phyloP scores from a whole-genome alignment of 1,284 basidiomycete genomes.

The Entoloma clypeatum region DNA sequence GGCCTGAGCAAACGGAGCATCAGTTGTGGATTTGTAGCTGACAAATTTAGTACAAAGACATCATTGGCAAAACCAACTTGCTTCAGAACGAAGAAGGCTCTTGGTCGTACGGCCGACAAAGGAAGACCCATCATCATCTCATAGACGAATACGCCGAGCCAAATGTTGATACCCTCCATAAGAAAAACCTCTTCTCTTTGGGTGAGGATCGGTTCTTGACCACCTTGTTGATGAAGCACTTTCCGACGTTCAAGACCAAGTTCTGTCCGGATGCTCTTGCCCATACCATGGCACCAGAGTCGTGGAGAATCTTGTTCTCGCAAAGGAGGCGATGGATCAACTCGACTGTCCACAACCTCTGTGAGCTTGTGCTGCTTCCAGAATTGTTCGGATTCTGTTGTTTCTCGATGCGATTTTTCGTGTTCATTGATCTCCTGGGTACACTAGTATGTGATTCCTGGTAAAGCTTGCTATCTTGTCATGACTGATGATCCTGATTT shows the following conservation, averaged over 20 bases:
- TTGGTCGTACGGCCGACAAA: slow-evolving; percentile 95
- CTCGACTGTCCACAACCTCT: slow-evolving; percentile 95
- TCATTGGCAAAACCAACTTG: no score
- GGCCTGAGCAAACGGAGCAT: no score
- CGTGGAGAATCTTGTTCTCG: slow-evolving; percentile 84
- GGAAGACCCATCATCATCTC: slow-evolving; percentile 94
- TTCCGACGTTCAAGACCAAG: slow-evolving; percentile 95
- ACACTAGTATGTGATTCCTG: slow-evolving; percentile 62
- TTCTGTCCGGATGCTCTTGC: slow-evolving; percentile 88
- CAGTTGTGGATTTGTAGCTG: no score
- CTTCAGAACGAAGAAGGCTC: slow-evolving; percentile 89
- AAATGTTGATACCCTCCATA: slow-evolving; percentile 87
- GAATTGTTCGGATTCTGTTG: slow-evolving; percentile 96
- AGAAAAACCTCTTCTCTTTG: slow-evolving; percentile 95
- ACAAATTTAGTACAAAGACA: no score
- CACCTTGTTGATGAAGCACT: slow-evolving; percentile 93
- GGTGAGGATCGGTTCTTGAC: slow-evolving; percentile 98
- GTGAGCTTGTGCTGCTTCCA: slow-evolving; percentile 86
- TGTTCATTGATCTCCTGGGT: slow-evolving; percentile 90
- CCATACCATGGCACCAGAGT: slow-evolving; percentile 88
- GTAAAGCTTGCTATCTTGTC: not conserved
- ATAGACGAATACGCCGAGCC: slow-evolving; percentile 96
- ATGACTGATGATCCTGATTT: slow-evolving; percentile 9
- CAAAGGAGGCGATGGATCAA: slow-evolving; percentile 99
- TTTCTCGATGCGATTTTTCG: slow-evolving; percentile 98